Evolutionary conservation across 352 stramenopile genomes (phyloP).

Genomic region (Aphanomyces stellatus): DNA sequence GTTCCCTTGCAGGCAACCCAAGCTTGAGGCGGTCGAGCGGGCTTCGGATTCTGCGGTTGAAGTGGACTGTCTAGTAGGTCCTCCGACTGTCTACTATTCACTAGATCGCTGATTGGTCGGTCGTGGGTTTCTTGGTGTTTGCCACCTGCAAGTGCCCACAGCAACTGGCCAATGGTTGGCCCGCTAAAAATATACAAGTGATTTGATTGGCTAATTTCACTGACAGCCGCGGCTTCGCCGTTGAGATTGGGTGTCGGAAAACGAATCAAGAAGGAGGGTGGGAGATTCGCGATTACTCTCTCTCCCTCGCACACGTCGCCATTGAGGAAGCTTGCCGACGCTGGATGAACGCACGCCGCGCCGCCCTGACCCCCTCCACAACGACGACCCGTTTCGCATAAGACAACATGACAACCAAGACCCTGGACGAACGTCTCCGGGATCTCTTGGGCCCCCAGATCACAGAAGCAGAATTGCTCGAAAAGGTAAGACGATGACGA

Average conservation of each 20-base stretch:
- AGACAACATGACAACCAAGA: neutral
- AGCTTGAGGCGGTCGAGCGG: too few species aligned
- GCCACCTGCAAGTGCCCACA: too few species aligned
- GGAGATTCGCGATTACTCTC: neutral
- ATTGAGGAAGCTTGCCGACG: too few species aligned
- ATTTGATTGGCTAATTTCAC: conserved; percentile 6
- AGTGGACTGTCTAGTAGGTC: too few species aligned
- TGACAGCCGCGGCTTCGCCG: neutral
- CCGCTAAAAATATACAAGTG: neutral
- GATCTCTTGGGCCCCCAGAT: conserved; percentile 51
- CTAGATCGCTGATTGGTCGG: too few species aligned
- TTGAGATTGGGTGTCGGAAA: neutral
- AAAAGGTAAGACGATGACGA: conserved; percentile 21
- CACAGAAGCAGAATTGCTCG: conserved; percentile 45
- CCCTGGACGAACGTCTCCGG: conserved; percentile 49
- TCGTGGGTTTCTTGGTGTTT: too few species aligned
- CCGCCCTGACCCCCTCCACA: too few species aligned
- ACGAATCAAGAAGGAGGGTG: neutral
- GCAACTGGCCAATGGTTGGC: neutral
- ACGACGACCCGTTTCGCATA: neutral
- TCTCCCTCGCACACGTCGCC: too few species aligned
- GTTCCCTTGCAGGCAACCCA: too few species aligned
- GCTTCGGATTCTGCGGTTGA: too few species aligned
- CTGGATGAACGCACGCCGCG: neutral
- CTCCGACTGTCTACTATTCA: too few species aligned